Evolutionary conservation across 1,284 basidiomycete genomes (phyloP).

Genomic region (Apiotrichum mycotoxinovorans): DNA sequence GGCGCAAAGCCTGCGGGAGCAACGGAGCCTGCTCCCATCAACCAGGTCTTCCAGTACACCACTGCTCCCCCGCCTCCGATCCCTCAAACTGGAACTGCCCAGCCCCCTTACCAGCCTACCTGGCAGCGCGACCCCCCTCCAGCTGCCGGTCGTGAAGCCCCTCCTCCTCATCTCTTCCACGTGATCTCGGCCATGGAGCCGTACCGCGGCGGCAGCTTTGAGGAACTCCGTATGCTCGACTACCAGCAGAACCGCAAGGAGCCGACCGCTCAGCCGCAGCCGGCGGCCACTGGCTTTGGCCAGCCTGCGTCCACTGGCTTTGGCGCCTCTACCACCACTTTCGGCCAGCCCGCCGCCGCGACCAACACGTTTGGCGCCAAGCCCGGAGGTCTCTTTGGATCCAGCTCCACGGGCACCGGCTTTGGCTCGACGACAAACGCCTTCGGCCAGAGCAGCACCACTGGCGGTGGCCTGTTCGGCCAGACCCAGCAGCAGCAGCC

Average conservation of each 20-base stretch:
- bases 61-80: conserved; percentile 27
- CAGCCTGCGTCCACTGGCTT: conserved; percentile 53
- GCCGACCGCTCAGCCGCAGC: conserved; percentile 27
- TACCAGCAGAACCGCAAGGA: conserved; percentile 59
- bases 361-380: conserved; percentile 31
- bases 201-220: conserved; percentile 41
- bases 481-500: conserved; percentile 22
- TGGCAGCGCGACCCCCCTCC: conserved; percentile 44
- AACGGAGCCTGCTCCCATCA: conserved; percentile 7
- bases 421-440: conserved; percentile 16
- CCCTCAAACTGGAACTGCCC: conserved; percentile 37
- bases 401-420: conserved; percentile 12
- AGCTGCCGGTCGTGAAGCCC: background rate
- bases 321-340: conserved; percentile 35
- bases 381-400: conserved; percentile 38
- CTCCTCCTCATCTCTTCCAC: conserved; percentile 40
- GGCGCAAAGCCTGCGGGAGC: conserved; percentile 18
- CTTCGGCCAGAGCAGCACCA: conserved; percentile 45
- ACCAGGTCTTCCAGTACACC: conserved; percentile 31
- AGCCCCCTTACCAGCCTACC: conserved; percentile 40
- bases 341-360: conserved; percentile 25
- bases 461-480: conserved; percentile 37
- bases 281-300: conserved; percentile 39
- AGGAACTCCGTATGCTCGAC: conserved; percentile 53
- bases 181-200: conserved; percentile 44